Conservation (phyloP, 371 early-diverging fungal species). For the Actinomortierella ambigua region DNA sequence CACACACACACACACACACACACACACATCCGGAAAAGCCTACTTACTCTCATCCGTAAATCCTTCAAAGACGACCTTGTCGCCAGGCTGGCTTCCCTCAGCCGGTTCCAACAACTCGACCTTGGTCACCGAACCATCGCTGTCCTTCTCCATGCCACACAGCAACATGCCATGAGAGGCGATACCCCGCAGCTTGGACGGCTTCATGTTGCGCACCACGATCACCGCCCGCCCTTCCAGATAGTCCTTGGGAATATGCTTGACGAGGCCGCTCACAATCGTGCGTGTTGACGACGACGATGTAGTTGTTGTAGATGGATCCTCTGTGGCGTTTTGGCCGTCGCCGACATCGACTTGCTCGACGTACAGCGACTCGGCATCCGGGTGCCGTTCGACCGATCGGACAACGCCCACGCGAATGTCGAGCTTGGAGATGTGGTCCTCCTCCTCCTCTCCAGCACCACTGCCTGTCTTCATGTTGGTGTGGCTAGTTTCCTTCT, state of each 20-base stretch:
- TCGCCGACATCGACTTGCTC: constrained; percentile 79
- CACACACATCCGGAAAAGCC: constrained; percentile 6
- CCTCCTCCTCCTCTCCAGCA: constrained; percentile 33
- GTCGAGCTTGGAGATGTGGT: constrained; percentile 64
- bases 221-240: constrained; percentile 51
- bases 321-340: constrained; percentile 18
- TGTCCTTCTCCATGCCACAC: constrained; percentile 51
- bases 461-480: too few species aligned
- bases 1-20: constrained; percentile 10
- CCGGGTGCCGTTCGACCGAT: constrained; percentile 66
- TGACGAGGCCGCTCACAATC: constrained; percentile 80
- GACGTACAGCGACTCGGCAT: constrained; percentile 77
- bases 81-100: constrained; percentile 49
- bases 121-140: constrained; percentile 27
- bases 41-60: constrained; percentile 32
- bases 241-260: constrained; percentile 55
- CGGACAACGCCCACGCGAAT: constrained; percentile 79
- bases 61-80: constrained; percentile 49
- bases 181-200: constrained; percentile 63
- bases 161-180: constrained; percentile 66
- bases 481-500: too few species aligned
- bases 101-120: constrained; percentile 57
- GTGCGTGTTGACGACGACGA: constrained; percentile 50
- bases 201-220: constrained; percentile 65
- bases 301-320: too few species aligned